Evolutionary conservation across 371 early-diverging fungal genomes (phyloP).

Genomic region (Apophysomyces trapeziformis): DNA sequence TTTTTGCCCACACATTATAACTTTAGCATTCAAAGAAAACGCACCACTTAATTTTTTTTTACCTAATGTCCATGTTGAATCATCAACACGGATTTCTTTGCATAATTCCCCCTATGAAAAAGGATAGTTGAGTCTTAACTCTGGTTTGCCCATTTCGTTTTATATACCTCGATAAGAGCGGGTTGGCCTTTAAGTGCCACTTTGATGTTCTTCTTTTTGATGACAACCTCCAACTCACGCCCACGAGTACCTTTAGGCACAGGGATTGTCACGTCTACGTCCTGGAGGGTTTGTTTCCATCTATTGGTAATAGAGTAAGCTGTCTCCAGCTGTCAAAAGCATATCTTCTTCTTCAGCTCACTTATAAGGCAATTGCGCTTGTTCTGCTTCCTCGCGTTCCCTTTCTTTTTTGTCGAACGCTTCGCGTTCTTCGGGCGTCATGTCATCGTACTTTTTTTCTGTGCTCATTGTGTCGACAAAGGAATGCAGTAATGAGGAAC

Average conservation of each 20-base stretch:
- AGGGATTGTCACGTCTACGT: constrained; percentile 79
- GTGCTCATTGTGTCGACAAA: neutral
- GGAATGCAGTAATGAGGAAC: too few relatives aligned
- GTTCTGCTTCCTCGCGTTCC: constrained; percentile 48
- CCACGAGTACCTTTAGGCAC: constrained; percentile 79
- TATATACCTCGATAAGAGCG: constrained; percentile 72
- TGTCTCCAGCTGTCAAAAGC: neutral
- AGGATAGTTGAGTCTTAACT: neutral
- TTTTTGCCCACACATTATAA: neutral
- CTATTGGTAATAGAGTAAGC: constrained; percentile 14
- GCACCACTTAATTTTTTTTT: constrained; percentile 14
- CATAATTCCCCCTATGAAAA: constrained; percentile 70
- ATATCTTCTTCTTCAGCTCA: constrained; percentile 17
- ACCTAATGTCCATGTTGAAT: constrained; percentile 87
- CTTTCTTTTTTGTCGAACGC: constrained; percentile 40
- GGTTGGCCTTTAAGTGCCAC: constrained; percentile 80
- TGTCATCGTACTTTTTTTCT: constrained; percentile 27
- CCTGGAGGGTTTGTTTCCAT: constrained; percentile 88
- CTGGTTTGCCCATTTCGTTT: neutral
- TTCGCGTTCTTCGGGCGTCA: constrained; percentile 45
- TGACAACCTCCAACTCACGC: constrained; percentile 69
- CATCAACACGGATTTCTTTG: constrained; percentile 76
- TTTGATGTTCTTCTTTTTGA: constrained; percentile 70
- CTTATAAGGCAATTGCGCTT: constrained; percentile 60
- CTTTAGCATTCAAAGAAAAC: too few relatives aligned